phyloP scores from a whole-genome alignment of 2,329 filamentous ascomycete genomes.

The Thelonectria blattea region DNA sequence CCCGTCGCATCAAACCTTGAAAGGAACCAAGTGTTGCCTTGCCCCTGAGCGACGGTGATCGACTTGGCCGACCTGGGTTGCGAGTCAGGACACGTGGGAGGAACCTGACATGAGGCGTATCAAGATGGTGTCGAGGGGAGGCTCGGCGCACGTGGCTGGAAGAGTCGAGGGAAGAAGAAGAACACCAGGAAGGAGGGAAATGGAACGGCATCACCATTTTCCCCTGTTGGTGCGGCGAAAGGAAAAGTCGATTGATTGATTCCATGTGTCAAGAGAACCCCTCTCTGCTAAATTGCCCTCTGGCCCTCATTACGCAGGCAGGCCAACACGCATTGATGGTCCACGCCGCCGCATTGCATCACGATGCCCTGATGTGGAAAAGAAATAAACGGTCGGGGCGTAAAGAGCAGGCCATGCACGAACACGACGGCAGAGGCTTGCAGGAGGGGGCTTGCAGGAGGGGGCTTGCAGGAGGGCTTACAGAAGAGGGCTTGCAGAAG shows the following conservation, averaged over 20 bases:
- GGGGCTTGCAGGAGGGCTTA: too few species aligned
- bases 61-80: not conserved
- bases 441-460: not conserved
- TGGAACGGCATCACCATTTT: not conserved
- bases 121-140: not conserved
- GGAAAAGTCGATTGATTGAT: too few species aligned
- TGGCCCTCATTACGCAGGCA: not conserved
- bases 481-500: too few species aligned
- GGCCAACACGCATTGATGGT: not conserved
- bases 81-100: conserved; percentile 3
- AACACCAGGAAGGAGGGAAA: not conserved
- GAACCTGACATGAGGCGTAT: not conserved
- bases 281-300: not conserved
- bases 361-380: not conserved
- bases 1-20: not conserved
- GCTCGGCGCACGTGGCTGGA: not conserved
- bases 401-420: too few species aligned
- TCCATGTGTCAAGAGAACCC: too few species aligned
- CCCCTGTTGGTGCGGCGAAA: not conserved
- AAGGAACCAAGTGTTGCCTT: not conserved
- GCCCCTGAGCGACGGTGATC: not conserved
- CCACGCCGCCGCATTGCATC: not conserved
- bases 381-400: too few species aligned
- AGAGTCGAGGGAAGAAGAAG: not conserved
- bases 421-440: too few species aligned